Evolutionary conservation across 164 flowering plant species (phyloP).

Genomic region (Protea cynaroides): DNA sequence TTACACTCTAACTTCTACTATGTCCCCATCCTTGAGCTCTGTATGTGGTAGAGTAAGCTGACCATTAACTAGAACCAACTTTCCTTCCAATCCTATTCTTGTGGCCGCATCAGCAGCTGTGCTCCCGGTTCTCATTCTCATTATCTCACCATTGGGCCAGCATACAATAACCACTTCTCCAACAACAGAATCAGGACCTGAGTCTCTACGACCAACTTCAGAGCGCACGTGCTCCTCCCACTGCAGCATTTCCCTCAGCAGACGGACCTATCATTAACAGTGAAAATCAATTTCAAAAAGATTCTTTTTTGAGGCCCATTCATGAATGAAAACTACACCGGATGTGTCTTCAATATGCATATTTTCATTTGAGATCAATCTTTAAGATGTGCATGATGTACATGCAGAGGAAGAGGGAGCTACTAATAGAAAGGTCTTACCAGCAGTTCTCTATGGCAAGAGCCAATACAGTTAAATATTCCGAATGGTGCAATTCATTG

Average conservation of each 20-base stretch:
- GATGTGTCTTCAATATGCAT: too few species aligned
- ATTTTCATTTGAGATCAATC: too few species aligned
- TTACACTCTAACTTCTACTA: conserved; percentile 68
- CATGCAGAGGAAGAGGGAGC: too few species aligned
- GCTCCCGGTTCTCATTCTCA: conserved; percentile 77
- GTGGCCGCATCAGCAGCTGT: conserved; percentile 95
- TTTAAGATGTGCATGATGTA: too few species aligned
- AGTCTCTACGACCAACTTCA: conserved; percentile 40
- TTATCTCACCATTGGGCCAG: conserved; percentile 82
- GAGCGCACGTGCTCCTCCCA: conserved; percentile 86
- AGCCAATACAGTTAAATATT: too few species aligned
- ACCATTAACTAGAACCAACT: conserved; percentile 73
- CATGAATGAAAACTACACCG: too few species aligned
- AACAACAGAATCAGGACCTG: conserved; percentile 23
- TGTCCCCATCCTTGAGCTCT: conserved; percentile 84
- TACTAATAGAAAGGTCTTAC: too few species aligned
- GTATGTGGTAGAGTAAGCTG: conserved; percentile 63
- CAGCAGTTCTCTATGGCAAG: too few species aligned
- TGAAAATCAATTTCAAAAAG: not conserved
- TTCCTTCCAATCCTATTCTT: conserved; percentile 73
- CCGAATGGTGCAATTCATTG: too few species aligned
- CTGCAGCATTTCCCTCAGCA: conserved; percentile 84
- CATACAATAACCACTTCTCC: conserved; percentile 80
- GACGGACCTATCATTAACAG: conserved; percentile 44
- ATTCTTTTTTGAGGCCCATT: too few species aligned